Conservation (phyloP, 805 yeast species). For the Lachancea quebecensis region DNA sequence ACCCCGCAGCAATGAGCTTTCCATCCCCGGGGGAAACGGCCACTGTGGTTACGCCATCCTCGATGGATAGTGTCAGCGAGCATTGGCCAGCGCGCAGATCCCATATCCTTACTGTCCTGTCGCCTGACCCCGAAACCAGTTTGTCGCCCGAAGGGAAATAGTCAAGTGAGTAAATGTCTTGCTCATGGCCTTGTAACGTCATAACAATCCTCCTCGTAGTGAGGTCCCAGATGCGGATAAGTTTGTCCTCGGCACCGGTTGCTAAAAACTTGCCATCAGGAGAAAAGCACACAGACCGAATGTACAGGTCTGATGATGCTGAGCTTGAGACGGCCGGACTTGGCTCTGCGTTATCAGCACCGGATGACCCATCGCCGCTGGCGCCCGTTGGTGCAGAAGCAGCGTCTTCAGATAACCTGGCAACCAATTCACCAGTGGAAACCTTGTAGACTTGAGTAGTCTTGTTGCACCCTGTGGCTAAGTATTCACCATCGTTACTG, state of each 20-base stretch:
- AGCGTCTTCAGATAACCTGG: slow-evolving; percentile 77
- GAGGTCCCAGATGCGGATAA: slow-evolving; percentile 94
- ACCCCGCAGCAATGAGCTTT: slow-evolving; percentile 89
- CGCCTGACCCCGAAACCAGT: slow-evolving; percentile 93
- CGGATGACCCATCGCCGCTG: slow-evolving; percentile 30
- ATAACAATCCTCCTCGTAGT: slow-evolving; percentile 77
- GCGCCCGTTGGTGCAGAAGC: slow-evolving; percentile 37
- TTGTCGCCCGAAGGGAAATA: slow-evolving; percentile 92
- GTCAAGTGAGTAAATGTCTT: slow-evolving; percentile 92
- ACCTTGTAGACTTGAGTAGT: slow-evolving; percentile 92
- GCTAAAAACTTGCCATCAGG: slow-evolving; percentile 93
- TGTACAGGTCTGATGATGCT: slow-evolving; percentile 65
- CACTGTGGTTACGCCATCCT: slow-evolving; percentile 97
- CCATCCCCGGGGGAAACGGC: slow-evolving; percentile 92
- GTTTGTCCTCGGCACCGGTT: slow-evolving; percentile 86
- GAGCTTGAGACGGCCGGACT: slow-evolving; percentile 38
- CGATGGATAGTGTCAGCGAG: slow-evolving; percentile 79
- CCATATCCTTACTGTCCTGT: slow-evolving; percentile 94
- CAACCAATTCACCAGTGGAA: slow-evolving; percentile 82
- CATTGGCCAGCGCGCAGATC: slow-evolving; percentile 84
- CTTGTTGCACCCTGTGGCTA: slow-evolving; percentile 96
- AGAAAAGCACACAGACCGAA: slow-evolving; percentile 91
- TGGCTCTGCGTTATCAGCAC: slow-evolving; percentile 22
- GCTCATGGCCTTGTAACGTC: slow-evolving; percentile 90
- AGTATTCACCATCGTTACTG: slow-evolving; percentile 80